Base-by-base conservation (phyloP, 345 rosid genomes). In the Eutrema heterophyllum region DNA sequence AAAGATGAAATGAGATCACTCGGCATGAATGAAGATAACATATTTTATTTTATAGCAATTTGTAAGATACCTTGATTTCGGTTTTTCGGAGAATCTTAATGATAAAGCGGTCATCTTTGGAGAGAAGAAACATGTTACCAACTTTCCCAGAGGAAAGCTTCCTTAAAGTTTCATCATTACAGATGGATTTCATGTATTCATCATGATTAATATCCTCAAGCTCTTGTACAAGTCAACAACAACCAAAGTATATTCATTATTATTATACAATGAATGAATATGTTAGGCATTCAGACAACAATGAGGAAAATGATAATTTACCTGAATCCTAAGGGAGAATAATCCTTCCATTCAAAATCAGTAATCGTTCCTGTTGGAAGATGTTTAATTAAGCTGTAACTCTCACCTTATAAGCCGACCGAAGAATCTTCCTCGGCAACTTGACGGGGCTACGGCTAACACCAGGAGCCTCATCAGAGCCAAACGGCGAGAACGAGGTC, bases 321-420 rank as follows among this genome's bases (percentile, higher is more conserved):
- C 88, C 89, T 84, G 81, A 85, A 89, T 38, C 83, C 83, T 41
- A 74, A 77, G n/a, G 95, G 85, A 59, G 78, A 84, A 45, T 87
- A 89, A 78, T 85, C 83, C 9, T 78, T 85, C 83, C 87, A 81
- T 70, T 64, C 81, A 52, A 83, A 81, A 35, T 84, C 81, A 30
- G 83, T 78, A 62, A 76, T 18, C 5, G 69, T 49, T 35, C 79
- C 77, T 0, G 81, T 74, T 2, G 82, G 86, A 44, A 68, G 60
- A 61, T 74, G 68, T 43, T 71, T 57, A 6, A 73, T 46, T n/a
- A n/a, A n/a, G n/a, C n/a, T n/a, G n/a, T n/a, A n/a, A n/a, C n/a
- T n/a, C n/a, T n/a, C n/a, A n/a, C n/a, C n/a, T n/a, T n/a, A n/a
- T n/a, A n/a, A n/a, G n/a, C n/a, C n/a, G n/a, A n/a, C n/a, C n/a